Conservation (phyloP, 1,284 basidiomycete species). For the Cryptococcus sp. region DNA sequence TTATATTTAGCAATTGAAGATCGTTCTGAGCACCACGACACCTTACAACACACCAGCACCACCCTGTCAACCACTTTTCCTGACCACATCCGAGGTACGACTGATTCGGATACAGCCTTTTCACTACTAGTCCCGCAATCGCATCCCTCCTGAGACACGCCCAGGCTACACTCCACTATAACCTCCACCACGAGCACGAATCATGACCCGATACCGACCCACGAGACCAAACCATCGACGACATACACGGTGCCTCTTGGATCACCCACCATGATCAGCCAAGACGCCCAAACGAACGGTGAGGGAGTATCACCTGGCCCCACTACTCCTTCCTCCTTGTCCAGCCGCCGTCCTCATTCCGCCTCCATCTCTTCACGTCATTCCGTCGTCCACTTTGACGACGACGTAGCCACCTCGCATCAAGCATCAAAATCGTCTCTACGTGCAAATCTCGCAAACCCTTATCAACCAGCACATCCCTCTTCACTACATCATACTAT, state of each 20-base stretch:
- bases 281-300: background rate
- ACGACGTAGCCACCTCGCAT: background rate
- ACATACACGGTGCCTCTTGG: background rate
- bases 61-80: too few relatives aligned
- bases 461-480: conserved; percentile 20
- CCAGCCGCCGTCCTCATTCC: background rate
- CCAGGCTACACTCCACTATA: background rate
- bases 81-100: too few relatives aligned
- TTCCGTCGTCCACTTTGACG: background rate
- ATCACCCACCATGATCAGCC: background rate
- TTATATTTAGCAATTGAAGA: too few relatives aligned
- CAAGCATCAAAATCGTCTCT: conserved; percentile 3
- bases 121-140: too few relatives aligned
- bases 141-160: too few relatives aligned
- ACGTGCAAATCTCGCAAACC: background rate
- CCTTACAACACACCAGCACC: too few relatives aligned
- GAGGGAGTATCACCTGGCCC: background rate
- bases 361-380: background rate
- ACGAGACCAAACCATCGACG: background rate
- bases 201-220: background rate
- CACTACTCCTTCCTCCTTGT: background rate
- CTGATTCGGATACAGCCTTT: too few relatives aligned
- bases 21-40: too few relatives aligned
- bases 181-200: conserved; percentile 1
- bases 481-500: conserved; percentile 14